Evolutionary conservation across 2,329 filamentous ascomycete genomes (phyloP), one percentile per base, ranked within the genome.

Genomic region (Fusarium sp.): DNA sequence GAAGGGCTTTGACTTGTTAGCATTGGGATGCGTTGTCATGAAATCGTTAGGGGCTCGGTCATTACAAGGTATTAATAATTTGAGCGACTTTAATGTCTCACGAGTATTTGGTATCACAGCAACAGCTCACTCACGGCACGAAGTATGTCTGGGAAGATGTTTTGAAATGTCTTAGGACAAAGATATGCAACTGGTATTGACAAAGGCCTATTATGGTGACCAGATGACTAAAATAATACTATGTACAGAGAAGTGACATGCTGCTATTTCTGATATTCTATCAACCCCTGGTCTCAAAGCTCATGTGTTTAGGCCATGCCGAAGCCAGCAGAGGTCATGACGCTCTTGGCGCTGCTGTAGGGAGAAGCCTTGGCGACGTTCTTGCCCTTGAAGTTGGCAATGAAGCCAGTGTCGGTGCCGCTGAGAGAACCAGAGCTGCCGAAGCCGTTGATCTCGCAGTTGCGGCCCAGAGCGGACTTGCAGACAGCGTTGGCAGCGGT

Each of bases 331-430:
- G 76, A 80, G 59, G 72, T 77, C 17, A 73, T 72, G 50, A 84
- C 79, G 39, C 65, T 78, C 53, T 80, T 75, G 65, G 77, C 80
- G 26, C 76, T 76, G 45, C 70, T 72, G 49, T 77, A 77, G 26
- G 79, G 70, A 15, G 70, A 59, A 15, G 85, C 83, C 58, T 79
- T 70, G 14, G 87, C 87, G 67, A 88, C 75, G 62, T 81, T 85
- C 82, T 87, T 85, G 62, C 85, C 85, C 49, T 78, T 76, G 76
- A 88, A 88, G 71, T 84, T 80, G 57, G 70, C 50, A 47, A 89
- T 73, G 78, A 89, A 84, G 50, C 74, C 76, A 13, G 82, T 81
- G 71, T 85, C 83, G n/a, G 78, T 73, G 56, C 80, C 77, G 40
- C 54, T 67, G 55, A 85, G 78, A 36, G 74, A 73, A 21, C 80